These are phyloP conservation scores for Fusarium siculi DNA, from an alignment of 2,329 filamentous ascomycete species.

Conservation along the genomic window DNA sequence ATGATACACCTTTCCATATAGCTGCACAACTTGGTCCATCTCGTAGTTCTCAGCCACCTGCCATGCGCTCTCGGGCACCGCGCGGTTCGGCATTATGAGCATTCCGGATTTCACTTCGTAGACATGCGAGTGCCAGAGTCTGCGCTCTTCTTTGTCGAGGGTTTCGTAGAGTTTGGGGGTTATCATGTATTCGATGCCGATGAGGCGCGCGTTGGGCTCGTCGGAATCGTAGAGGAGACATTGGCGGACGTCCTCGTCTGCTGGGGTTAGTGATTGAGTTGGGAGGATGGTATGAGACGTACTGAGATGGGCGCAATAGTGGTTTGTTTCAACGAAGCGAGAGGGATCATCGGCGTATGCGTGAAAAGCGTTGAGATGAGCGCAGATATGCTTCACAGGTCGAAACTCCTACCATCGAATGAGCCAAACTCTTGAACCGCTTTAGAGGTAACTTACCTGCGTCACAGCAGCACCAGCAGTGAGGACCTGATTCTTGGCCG, in stretches of 20 bases:
- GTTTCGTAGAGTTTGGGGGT: conserved; percentile 73
- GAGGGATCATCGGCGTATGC: conserved; percentile 78
- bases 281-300: rapidly evolving
- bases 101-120: conserved; percentile 83
- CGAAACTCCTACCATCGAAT: conserved; percentile 65
- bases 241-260: conserved; percentile 75
- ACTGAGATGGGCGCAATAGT: conserved; percentile 84
- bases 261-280: conserved; percentile 52
- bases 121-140: conserved; percentile 81
- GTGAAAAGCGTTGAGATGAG: conserved; percentile 88
- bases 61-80: conserved; percentile 72
- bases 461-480: conserved; percentile 69
- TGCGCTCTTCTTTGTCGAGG: conserved; percentile 73
- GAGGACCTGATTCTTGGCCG: conserved; percentile 66
- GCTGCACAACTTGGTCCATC: conserved; percentile 78
- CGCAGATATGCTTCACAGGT: conserved; percentile 80
- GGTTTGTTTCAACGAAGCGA: conserved; percentile 79
- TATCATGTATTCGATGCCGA: conserved; percentile 92
- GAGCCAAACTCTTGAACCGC: neutral
- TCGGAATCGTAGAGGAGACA: conserved; percentile 86
- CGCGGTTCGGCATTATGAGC: conserved; percentile 78
- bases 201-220: conserved; percentile 73
- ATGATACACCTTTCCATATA: conserved; percentile 89
- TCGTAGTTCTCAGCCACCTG: conserved; percentile 80
- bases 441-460: conserved; percentile 55